Conservation (phyloP, 108 stramenopile genomes). For the Heterococcus sp. region DNA sequence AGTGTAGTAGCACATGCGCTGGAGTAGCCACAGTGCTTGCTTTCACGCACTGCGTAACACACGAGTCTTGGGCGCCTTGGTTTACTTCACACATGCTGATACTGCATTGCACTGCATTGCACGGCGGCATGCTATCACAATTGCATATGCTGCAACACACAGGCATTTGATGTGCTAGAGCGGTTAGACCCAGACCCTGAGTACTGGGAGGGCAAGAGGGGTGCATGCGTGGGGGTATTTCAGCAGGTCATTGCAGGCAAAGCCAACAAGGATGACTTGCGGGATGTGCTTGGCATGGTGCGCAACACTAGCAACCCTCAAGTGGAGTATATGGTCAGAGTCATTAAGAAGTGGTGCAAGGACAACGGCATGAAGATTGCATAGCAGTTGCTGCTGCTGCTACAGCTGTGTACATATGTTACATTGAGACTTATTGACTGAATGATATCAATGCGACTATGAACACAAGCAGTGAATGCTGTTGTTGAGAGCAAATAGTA, state of each 20-base stretch:
- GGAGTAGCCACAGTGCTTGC: no score
- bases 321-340: slow-evolving; percentile 66
- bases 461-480: background rate
- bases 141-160: no score
- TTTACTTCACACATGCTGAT: no score
- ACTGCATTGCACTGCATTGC: background rate
- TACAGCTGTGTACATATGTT: background rate
- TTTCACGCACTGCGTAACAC: no score
- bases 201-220: slow-evolving; percentile 76
- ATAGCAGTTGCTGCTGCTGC: background rate
- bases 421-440: background rate
- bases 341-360: slow-evolving; percentile 67
- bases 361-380: slow-evolving; percentile 53
- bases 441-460: background rate
- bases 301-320: slow-evolving; percentile 67
- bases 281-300: slow-evolving; percentile 68
- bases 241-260: slow-evolving; percentile 66
- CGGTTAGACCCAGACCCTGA: slow-evolving; percentile 72
- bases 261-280: slow-evolving; percentile 58
- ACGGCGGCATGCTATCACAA: slow-evolving; percentile 17
- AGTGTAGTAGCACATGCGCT: no score
- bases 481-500: background rate
- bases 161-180: slow-evolving; percentile 68
- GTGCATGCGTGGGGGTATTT: slow-evolving; percentile 74
- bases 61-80: no score